These are phyloP conservation scores for Metschnikowia baotianmanensis DNA, from an alignment of 805 yeast genomes.

Conservation along the genomic window DNA sequence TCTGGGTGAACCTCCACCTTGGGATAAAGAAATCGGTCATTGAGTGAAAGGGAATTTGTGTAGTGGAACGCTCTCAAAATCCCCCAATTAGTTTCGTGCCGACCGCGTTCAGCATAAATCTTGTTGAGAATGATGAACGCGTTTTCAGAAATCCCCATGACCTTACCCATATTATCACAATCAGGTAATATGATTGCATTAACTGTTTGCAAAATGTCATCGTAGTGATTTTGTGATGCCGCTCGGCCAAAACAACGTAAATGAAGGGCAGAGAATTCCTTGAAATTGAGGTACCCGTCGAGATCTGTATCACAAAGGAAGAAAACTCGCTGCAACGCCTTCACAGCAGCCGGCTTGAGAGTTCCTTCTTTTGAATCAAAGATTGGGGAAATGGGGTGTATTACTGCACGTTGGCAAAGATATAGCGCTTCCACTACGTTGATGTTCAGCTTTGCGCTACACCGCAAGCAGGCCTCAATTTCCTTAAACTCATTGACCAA, in stretches of 20 bases:
- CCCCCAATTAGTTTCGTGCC: conserved; percentile 98
- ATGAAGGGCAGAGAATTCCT: conserved; percentile 71
- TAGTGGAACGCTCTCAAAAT: conserved; percentile 84
- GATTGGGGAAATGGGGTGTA: conserved; percentile 89
- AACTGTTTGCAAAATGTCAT: conserved; percentile 35
- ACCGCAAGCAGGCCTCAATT: conserved; percentile 85
- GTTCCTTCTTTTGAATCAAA: conserved; percentile 88
- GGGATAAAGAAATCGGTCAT: conserved; percentile 78
- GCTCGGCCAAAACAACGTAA: conserved; percentile 62
- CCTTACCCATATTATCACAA: conserved; percentile 7
- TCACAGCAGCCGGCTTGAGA: conserved; percentile 71
- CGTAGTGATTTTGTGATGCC: conserved; percentile 33
- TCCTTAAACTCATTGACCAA: conserved; percentile 88
- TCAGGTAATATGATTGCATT: conserved; percentile 32
- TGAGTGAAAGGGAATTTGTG: conserved; percentile 85
- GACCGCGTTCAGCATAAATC: conserved; percentile 82
- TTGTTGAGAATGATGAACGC: conserved; percentile 80
- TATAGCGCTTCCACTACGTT: conserved; percentile 92
- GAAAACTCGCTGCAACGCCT: conserved; percentile 79
- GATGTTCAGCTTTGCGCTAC: conserved; percentile 79
- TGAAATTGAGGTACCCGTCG: conserved; percentile 73
- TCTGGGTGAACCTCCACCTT: conserved; percentile 67
- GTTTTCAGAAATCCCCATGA: conserved; percentile 59
- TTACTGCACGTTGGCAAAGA: conserved; percentile 88
- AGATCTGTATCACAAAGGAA: conserved; percentile 86